phyloP scores from a whole-genome alignment of 805 yeast genomes.

The Ogataea parapolymorpha region DNA sequence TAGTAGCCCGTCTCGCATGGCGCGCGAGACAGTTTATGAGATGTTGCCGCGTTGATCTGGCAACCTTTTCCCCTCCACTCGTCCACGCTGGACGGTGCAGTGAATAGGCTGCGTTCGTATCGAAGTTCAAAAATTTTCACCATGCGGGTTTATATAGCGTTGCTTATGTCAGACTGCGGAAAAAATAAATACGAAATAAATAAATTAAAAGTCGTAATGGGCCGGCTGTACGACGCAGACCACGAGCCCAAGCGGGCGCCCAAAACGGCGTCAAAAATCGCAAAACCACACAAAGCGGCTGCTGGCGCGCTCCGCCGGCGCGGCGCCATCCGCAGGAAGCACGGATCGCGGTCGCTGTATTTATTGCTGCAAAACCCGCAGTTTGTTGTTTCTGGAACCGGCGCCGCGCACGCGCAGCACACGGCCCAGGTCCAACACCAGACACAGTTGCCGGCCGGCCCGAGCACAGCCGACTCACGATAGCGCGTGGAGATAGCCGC shows the following conservation, averaged over 20 bases:
- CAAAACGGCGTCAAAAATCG: neutral
- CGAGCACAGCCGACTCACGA: neutral
- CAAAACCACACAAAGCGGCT: neutral
- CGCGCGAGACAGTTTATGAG: conserved; percentile 34
- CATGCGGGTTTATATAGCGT: conserved; percentile 1
- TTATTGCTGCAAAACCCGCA: conserved; percentile 2
- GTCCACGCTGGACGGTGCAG: conserved; percentile 39
- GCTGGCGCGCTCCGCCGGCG: neutral
- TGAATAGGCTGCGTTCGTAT: conserved; percentile 45
- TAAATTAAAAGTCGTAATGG: neutral
- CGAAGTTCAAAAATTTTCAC: conserved; percentile 16
- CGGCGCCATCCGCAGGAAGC: conserved; percentile 6
- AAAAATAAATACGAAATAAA: neutral
- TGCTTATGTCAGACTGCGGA: conserved; percentile 4
- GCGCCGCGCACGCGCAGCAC: conserved; percentile 8
- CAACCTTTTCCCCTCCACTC: conserved; percentile 47
- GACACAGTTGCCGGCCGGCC: too few species aligned
- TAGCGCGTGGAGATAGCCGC: conserved; percentile 32
- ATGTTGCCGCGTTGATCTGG: conserved; percentile 35
- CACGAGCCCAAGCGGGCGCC: neutral
- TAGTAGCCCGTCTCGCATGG: conserved; percentile 36
- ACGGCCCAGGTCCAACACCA: neutral
- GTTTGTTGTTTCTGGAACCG: neutral
- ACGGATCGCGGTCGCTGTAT: neutral
- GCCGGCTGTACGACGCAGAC: conserved; percentile 3